Conservation (phyloP, 176 grass and related monocot species). For the Calamus simplicifolius region DNA sequence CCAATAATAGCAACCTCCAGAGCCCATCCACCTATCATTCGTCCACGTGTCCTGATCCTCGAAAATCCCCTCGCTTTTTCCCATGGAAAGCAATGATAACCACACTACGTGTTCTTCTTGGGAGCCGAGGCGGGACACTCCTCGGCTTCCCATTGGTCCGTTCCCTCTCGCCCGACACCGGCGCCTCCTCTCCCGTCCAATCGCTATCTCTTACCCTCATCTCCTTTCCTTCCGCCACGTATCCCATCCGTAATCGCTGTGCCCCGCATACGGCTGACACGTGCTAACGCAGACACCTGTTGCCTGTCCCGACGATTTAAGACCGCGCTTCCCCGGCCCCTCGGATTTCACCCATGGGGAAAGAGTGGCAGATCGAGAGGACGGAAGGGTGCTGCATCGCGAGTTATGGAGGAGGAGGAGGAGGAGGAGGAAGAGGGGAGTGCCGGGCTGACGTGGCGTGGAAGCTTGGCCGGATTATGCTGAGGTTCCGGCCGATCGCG, state of each 20-base stretch:
- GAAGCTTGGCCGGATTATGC: constrained; percentile 62
- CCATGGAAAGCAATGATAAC: too few relatives aligned
- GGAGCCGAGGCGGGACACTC: constrained; percentile 26
- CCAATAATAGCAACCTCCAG: too few relatives aligned
- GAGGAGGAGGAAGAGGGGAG: too few relatives aligned
- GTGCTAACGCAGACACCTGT: constrained; percentile 31
- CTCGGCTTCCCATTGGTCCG: constrained; percentile 30
- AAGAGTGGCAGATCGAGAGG: constrained; percentile 35
- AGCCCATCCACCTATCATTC: too few relatives aligned
- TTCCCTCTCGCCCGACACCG: background rate
- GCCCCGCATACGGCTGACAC: constrained; percentile 4
- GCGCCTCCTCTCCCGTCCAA: background rate
- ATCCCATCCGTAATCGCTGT: constrained; percentile 24
- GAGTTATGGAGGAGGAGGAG: constrained; percentile 4
- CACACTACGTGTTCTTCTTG: constrained; percentile 28
- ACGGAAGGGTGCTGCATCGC: constrained; percentile 51
- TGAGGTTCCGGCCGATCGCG: constrained; percentile 77
- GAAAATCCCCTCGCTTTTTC: too few relatives aligned
- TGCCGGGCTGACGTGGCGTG: constrained; percentile 17
- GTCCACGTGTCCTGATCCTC: too few relatives aligned
- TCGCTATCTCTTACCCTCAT: constrained; percentile 38
- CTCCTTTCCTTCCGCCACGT: constrained; percentile 26
- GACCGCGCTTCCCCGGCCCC: background rate
- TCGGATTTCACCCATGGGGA: background rate
- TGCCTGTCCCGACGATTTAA: background rate